Base-by-base conservation (phyloP, 2,329 filamentous ascomycete genomes). In the Mariannaea sp. region DNA sequence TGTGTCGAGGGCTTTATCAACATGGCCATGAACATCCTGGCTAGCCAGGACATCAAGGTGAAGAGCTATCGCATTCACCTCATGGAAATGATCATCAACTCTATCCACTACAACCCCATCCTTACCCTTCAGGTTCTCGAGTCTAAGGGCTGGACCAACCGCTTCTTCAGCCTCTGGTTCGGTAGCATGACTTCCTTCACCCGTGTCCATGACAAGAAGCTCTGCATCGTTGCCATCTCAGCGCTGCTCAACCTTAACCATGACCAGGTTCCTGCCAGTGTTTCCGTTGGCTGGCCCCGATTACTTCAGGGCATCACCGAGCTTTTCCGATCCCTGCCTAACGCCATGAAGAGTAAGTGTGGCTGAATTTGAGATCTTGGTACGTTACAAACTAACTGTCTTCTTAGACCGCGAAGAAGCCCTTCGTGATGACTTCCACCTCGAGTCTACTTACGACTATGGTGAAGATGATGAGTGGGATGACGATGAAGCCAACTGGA, bases 71-170 rank as follows among this genome's bases (percentile, higher is more conserved):
- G 90, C 66, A 92, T 97, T 49, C 93, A 99, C 71, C 77, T 99
- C 38, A 96, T 99, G 89, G 94, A 99, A 76, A 95, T 99, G 86
- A 86, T 99, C 53, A 96, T 99, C 79, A 97, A 97, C 74, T 86
- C 90, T 49, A 92, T 97, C 66, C 96, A 97, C 80, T 99, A 99
- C 80, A 97, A 96, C 77, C 92, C 94, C 1, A 75, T 88, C 38
- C 80, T 97, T 55, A 83, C 92, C 19, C 82, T 99, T 17, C 87
- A 92, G 57, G 85, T 96, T 30, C 82, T 99, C n/a, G 94, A 99
- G 76, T 77, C 81, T 47, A 93, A 95, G 67, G 88, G 85, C 56
- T 97, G 92, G 93, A 97, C 94, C 6, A 97, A 97, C 76, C 95
- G 95, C 70, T 99, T 99, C 77, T 99, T 99, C 79, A 96, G 90